Base-by-base conservation (phyloP, 2,329 filamentous ascomycete genomes). In the Hypoxylon sp. region DNA sequence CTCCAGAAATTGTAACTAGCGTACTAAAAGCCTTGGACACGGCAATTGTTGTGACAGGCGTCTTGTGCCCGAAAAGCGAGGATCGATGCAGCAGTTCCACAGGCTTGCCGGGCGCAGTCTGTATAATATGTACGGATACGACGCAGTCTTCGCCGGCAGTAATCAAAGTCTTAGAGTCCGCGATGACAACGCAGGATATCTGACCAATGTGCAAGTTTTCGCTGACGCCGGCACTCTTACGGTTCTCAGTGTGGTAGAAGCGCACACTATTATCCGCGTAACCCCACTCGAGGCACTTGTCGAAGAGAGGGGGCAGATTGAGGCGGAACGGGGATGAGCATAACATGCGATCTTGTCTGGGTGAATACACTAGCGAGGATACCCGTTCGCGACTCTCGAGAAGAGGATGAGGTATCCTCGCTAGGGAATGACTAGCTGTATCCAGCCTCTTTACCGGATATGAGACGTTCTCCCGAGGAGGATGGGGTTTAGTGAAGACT, bases 261-360 rank as follows among this genome's bases (percentile, higher is more conserved):
- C 96, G 91, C 29, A 99, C 88, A 73, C 93, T 97, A 74, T 93
- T 93, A 79, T 99, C 96, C 0, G 93, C 92, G 74, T 97, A 98
- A 1, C 95, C 95, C 95, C 95, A 98, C 81, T 98, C 94, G 73
- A 98, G 87, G 75, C 94, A 97, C 74, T 94, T 94, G 80, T 98
- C 94, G 76, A 94, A 97, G 54, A 84, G 83, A 0, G 95, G 94
- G 0, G 94, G 92, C 11, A 98, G 90, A 75, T 98, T 96, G 46
- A 98, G 85, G 19, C 94, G 88, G 80, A 97, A 94, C 0, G 94
- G 90, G 14, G 93, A 92, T 3, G 94, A 91, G 75, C 92, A 97
- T 3, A 98, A 84, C 3, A 98, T 83, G 13, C 93, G 90, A 76
- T 98, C 94, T 8, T 93, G 86, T 74, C 94, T 96, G 8, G 90